These are phyloP conservation scores for Amanita molliuscula DNA, from an alignment of 768 basidiomycete genomes.

Conservation along the genomic window DNA sequence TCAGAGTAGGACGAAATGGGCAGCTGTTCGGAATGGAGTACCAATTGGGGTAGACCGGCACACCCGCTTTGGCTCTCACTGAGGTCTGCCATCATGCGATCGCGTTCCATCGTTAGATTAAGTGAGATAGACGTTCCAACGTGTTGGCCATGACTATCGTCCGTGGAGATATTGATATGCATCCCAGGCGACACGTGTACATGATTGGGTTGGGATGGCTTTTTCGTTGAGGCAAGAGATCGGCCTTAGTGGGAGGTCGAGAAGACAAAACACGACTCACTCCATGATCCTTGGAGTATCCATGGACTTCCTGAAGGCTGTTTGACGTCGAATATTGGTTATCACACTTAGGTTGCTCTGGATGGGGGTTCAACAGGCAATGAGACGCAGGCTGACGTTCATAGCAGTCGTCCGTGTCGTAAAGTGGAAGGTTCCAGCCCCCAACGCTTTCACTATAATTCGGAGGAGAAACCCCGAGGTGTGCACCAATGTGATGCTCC, in stretches of 20 bases:
- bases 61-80: not conserved
- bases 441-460: not conserved
- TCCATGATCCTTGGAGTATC: not conserved
- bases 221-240: not conserved
- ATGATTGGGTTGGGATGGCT: slow-evolving; percentile 3
- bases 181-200: slow-evolving; percentile 1
- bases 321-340: not conserved
- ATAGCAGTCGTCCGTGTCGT: not conserved
- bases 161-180: slow-evolving; percentile 1
- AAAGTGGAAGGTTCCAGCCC: not conserved
- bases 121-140: not conserved
- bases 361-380: not conserved
- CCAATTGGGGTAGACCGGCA: not conserved
- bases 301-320: slow-evolving; percentile 3
- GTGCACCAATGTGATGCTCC: not conserved
- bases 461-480: not conserved
- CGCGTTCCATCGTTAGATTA: not conserved
- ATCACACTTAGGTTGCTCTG: not conserved
- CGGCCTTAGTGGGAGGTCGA: not conserved
- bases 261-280: not conserved
- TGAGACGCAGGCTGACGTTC: not conserved
- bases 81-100: not conserved
- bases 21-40: not conserved
- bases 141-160: not conserved
- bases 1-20: slow-evolving; percentile 5